Conservation (phyloP, 1,284 basidiomycete genomes). For the Pascua sp. region DNA sequence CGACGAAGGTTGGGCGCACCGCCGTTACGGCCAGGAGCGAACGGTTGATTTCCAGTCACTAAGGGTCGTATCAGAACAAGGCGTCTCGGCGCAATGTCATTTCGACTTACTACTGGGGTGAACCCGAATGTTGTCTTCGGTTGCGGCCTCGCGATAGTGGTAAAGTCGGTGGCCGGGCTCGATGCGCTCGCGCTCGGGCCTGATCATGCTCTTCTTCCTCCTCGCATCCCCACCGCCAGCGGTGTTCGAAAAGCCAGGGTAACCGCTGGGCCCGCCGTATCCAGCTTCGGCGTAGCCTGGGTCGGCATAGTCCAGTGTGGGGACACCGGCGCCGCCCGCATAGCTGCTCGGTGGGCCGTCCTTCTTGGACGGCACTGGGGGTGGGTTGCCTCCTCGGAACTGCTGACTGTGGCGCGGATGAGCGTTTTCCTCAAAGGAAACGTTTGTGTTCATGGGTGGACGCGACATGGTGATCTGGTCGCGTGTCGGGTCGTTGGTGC, state of each 20-base stretch:
- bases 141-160: constrained; percentile 89
- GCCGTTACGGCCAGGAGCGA: constrained; percentile 33
- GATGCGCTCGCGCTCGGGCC: constrained; percentile 93
- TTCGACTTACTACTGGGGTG: constrained; percentile 69
- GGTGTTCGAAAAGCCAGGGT: constrained; percentile 34
- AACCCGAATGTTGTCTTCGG: constrained; percentile 71
- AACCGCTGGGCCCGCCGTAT: constrained; percentile 18
- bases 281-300: constrained; percentile 25
- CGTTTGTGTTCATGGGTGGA: constrained; percentile 32
- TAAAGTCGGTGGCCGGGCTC: constrained; percentile 91
- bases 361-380: constrained; percentile 33
- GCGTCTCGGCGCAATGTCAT: neutral
- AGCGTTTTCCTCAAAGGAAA: constrained; percentile 36
- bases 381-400: constrained; percentile 15
- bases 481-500: neutral
- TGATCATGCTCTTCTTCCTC: constrained; percentile 89
- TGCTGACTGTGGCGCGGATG: constrained; percentile 25
- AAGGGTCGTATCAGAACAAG: neutral
- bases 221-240: constrained; percentile 51
- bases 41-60: constrained; percentile 81
- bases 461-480: constrained; percentile 34
- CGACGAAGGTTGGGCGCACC: constrained; percentile 61
- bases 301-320: constrained; percentile 33
- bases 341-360: constrained; percentile 14
- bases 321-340: constrained; percentile 2